Base-by-base conservation (phyloP, 2,329 filamentous ascomycete species). In the Acrocalymma vagum region DNA sequence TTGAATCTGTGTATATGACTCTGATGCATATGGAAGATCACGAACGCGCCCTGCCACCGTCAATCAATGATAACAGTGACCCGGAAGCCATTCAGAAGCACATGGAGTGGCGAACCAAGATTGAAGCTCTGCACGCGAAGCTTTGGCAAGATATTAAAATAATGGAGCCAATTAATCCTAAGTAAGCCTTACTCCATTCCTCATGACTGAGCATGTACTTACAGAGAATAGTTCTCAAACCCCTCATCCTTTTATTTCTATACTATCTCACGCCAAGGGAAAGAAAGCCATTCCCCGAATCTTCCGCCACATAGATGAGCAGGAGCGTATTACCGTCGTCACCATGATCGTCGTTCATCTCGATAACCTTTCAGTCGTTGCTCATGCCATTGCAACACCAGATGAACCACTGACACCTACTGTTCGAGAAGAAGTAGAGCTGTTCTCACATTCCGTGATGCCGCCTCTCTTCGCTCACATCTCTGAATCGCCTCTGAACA, bases 261-360 rank as follows among this genome's bases (percentile, higher is more conserved):
- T 99, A 69, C 77, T 99, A 30, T 95, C 92, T 4, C 95, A 94
- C 62, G 84, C 86, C 55, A 99, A 99, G 77, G 94, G 94, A 63
- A 97, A 96, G 76, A 96, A 94, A 75, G 90, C 89, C 2, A 90
- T 99, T 46, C 91, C 91, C 33, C 90, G 94, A 39, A 88, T 97
- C 37, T 97, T 97, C 81, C 87, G 91, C 28, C 90, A 96, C 62
- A 88, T 96, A 36, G 88, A 88, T 51, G 88, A 92, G 48, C 88
- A 96, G 64, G 92, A 97, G 72, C 89, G 93, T 33, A 92, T 94
- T 15, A 97, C 92, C 1, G 90, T 97, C 49, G 79, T 99, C 48
- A 99, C 94, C 5, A 93, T 99, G 81, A 93, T 99, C 54, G 84
- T 95, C 44, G 86, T 96, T 35, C 91, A 97, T 60, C 84, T 99